Conservation (phyloP, 768 basidiomycete species). For the Dioszegia crocea region DNA sequence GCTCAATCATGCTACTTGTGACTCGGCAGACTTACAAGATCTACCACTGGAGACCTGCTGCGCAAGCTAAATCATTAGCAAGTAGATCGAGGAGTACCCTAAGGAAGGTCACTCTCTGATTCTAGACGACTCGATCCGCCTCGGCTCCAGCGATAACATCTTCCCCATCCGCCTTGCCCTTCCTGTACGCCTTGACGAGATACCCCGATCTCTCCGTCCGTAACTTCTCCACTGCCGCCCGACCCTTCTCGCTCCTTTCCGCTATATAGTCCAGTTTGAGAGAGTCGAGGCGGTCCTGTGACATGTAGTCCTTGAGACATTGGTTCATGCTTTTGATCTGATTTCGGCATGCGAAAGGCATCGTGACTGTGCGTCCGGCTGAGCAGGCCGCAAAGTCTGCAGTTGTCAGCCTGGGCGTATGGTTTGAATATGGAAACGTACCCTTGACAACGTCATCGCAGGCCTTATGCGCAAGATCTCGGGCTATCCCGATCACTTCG, state of each 20-base stretch:
- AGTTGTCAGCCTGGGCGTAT: neutral
- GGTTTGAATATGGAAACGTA: slow-evolving; percentile 8
- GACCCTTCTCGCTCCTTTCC: slow-evolving; percentile 34
- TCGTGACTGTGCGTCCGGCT: slow-evolving; percentile 34
- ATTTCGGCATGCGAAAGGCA: slow-evolving; percentile 34
- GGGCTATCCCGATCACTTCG: slow-evolving; percentile 33
- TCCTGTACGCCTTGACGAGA: slow-evolving; percentile 19
- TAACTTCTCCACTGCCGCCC: slow-evolving; percentile 32
- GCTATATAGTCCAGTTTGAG: slow-evolving; percentile 39
- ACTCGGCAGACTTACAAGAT: too few species aligned
- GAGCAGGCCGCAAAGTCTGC: slow-evolving; percentile 42
- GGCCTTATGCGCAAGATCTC: slow-evolving; percentile 27
- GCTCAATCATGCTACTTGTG: too few species aligned
- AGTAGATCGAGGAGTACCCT: too few species aligned
- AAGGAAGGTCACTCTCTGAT: too few species aligned
- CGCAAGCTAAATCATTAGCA: too few species aligned
- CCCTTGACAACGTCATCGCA: slow-evolving; percentile 39
- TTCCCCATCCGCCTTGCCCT: slow-evolving; percentile 14
- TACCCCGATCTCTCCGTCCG: slow-evolving; percentile 17
- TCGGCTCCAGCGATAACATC: neutral
- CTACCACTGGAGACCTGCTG: too few species aligned
- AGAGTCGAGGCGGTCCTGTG: slow-evolving; percentile 28
- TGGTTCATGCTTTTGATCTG: slow-evolving; percentile 36
- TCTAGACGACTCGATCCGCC: neutral
- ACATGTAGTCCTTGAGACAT: slow-evolving; percentile 40